Percentiles rank a stretch among this genome's conserved stretches.
phyloP scores from a whole-genome alignment of 2,329 filamentous ascomycete species.

The Chaetomium olivaceum region DNA sequence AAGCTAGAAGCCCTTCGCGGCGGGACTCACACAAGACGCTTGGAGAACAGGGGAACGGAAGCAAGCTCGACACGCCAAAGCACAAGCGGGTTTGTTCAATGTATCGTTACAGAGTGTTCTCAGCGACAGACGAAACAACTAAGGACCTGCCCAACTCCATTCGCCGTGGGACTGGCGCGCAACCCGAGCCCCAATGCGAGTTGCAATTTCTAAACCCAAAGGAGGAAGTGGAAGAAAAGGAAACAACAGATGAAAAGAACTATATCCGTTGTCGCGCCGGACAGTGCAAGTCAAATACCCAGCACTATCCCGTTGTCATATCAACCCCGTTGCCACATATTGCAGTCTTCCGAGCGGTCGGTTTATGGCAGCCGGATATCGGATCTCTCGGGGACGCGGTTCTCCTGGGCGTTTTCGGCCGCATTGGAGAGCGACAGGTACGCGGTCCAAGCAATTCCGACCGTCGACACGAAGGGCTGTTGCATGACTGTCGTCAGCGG shows the following conservation, averaged over 20 bases:
- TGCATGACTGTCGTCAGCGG: constrained; percentile 19
- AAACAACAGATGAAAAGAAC: not conserved
- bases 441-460: constrained; percentile 97
- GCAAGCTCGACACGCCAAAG: not conserved
- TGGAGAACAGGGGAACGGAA: not conserved
- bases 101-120: not conserved
- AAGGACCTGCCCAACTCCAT: constrained; percentile 13
- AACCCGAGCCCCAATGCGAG: constrained; percentile 4
- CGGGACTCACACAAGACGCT: not conserved
- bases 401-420: constrained; percentile 63
- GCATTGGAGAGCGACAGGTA: constrained; percentile 93
- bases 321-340: not conserved
- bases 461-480: constrained; percentile 85
- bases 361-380: constrained; percentile 41
- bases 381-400: constrained; percentile 32
- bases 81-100: not conserved
- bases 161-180: constrained; percentile 5
- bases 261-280: not conserved
- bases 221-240: not conserved
- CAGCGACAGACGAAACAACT: not conserved
- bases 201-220: constrained; percentile 1
- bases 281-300: not conserved
- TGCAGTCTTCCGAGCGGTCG: not conserved
- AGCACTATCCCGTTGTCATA: not conserved
- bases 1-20: not conserved